phyloP scores from a whole-genome alignment of 192 early-diverging fungal species.

The Entrophospora sp. region DNA sequence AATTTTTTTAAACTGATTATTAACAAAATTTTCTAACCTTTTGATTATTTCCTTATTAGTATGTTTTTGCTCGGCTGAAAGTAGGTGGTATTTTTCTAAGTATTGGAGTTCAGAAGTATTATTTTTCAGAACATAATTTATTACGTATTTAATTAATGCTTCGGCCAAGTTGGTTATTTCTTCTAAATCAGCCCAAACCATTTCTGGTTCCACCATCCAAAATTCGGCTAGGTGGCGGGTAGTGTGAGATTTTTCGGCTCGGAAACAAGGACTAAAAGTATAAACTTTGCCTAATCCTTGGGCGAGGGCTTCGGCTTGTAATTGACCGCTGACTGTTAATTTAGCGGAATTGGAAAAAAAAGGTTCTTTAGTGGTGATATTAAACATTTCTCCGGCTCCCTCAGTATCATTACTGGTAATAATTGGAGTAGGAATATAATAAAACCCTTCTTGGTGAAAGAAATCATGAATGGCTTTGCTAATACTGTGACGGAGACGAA shows the following conservation, averaged over 20 bases:
- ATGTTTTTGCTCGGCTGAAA: no score
- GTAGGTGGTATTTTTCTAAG: no score
- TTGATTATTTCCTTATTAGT: no score
- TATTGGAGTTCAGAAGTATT: no score
- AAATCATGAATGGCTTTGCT: constrained; percentile 1
- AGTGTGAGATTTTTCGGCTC: constrained; percentile 75
- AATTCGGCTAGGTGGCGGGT: constrained; percentile 85
- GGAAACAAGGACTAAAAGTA: constrained; percentile 72
- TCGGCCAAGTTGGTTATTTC: constrained; percentile 65
- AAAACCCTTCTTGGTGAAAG: constrained; percentile 5
- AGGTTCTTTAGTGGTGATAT: no score
- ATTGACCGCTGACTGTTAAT: constrained; percentile 77
- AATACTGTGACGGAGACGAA: neutral
- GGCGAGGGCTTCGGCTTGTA: constrained; percentile 77
- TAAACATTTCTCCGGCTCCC: no score
- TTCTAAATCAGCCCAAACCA: constrained; percentile 55
- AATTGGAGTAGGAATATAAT: constrained; percentile 1
- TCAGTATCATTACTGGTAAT: constrained; percentile 4
- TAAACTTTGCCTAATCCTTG: constrained; percentile 67
- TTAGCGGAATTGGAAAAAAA: constrained; percentile 72
- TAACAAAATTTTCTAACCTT: no score
- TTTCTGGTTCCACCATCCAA: constrained; percentile 91
- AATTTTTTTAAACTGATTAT: no score
- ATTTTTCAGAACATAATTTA: constrained; percentile 44
- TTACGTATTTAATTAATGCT: constrained; percentile 48